These are phyloP conservation scores for Aureobasidium musti DNA, from an alignment of 2,329 filamentous ascomycete species.

Conservation along the genomic window DNA sequence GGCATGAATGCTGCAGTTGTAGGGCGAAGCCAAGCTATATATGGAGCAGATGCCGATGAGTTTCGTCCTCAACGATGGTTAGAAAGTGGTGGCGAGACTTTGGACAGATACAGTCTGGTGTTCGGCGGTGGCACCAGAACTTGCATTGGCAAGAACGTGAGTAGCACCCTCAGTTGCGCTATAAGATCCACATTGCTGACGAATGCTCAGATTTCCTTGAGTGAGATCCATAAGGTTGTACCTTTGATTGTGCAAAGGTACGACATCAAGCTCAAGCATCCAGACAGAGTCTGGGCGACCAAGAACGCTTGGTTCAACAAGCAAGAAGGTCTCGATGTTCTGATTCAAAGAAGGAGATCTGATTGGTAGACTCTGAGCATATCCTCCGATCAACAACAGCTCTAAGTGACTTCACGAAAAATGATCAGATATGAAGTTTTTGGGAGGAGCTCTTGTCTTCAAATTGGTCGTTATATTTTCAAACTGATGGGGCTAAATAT, in stretches of 20 bases:
- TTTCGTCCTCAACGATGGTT: constrained; percentile 53
- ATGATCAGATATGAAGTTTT: no score
- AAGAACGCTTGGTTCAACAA: constrained; percentile 15
- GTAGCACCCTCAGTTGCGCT: constrained; percentile 2
- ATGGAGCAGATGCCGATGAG: constrained; percentile 43
- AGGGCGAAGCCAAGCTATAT: constrained; percentile 46
- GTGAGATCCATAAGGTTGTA: constrained; percentile 35
- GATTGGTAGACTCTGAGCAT: neutral
- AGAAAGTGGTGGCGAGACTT: constrained; percentile 33
- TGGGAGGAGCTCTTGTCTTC: no score
- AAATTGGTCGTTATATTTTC: no score
- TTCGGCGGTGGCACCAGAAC: constrained; percentile 44
- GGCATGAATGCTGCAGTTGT: constrained; percentile 32
- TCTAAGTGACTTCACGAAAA: no score
- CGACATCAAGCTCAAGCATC: constrained; percentile 25
- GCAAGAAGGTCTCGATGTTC: constrained; percentile 1
- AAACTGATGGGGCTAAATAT: no score
- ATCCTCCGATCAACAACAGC: no score
- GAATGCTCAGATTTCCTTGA: constrained; percentile 34
- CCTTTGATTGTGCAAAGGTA: constrained; percentile 37
- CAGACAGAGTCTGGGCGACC: neutral
- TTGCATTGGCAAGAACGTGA: constrained; percentile 42
- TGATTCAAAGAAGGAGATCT: neutral
- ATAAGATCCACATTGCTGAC: neutral
- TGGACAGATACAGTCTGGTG: constrained; percentile 30